Evolutionary conservation across 176 grass and related monocot genomes (phyloP).

Genomic region (Lolium rigidum): DNA sequence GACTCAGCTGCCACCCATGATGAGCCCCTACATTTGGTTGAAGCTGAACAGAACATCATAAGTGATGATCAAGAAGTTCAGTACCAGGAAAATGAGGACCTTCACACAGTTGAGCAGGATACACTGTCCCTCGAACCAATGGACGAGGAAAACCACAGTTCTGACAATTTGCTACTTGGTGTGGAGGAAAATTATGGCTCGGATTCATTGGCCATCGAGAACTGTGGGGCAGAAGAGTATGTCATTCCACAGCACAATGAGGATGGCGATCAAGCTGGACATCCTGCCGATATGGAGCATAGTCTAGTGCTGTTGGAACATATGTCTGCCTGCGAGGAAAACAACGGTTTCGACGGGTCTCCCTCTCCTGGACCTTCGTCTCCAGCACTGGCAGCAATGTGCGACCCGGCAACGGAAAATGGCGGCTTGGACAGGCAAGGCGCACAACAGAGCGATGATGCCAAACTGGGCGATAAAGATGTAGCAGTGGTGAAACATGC

Average conservation of each 20-base stretch:
- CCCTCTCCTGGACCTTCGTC: constrained; percentile 19
- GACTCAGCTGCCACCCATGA: constrained; percentile 25
- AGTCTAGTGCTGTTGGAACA: constrained; percentile 28
- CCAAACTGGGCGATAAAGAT: constrained; percentile 17
- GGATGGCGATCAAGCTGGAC: constrained; percentile 36
- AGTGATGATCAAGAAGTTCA: constrained; percentile 36
- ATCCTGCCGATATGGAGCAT: constrained; percentile 23
- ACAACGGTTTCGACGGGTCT: constrained; percentile 10
- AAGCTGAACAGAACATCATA: constrained; percentile 39
- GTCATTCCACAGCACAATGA: constrained; percentile 1
- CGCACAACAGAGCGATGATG: background rate
- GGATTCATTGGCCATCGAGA: background rate
- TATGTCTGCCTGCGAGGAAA: constrained; percentile 27
- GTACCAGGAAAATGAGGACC: constrained; percentile 41
- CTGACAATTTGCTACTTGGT: constrained; percentile 15
- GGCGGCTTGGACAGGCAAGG: background rate
- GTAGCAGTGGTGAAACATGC: background rate
- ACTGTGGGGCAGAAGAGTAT: constrained; percentile 23
- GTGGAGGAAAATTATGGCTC: constrained; percentile 20
- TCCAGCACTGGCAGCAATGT: background rate
- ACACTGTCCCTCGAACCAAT: constrained; percentile 26
- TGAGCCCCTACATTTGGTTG: constrained; percentile 9
- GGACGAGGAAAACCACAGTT: constrained; percentile 23
- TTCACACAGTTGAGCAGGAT: constrained; percentile 31
- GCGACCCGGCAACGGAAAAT: background rate